These are phyloP conservation scores for Phellopilus nigrolimitatus DNA, from an alignment of 1,284 basidiomycete species.

Conservation along the genomic window DNA sequence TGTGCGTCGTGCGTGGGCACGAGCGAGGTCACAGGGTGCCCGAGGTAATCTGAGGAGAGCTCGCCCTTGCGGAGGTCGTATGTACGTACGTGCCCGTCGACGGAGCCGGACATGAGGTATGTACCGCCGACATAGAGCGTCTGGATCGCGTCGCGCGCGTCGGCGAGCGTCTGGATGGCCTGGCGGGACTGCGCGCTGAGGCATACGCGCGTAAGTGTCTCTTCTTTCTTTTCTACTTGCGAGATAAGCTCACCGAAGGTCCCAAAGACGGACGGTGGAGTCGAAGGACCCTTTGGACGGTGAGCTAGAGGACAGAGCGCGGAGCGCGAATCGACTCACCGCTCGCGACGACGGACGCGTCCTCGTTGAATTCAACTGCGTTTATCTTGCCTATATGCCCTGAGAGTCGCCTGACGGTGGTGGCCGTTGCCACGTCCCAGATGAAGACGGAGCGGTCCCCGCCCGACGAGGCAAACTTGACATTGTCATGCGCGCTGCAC, in stretches of 20 bases:
- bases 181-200: slow-evolving; percentile 70
- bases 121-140: slow-evolving; percentile 62
- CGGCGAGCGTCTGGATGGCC: slow-evolving; percentile 88
- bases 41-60: slow-evolving; percentile 83
- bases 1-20: slow-evolving; percentile 69
- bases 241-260: slow-evolving; percentile 59
- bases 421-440: slow-evolving; percentile 92
- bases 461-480: slow-evolving; percentile 89
- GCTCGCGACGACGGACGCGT: slow-evolving; percentile 80
- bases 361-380: slow-evolving; percentile 84
- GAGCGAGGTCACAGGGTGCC: slow-evolving; percentile 81
- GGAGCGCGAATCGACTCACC: slow-evolving; percentile 44
- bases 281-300: slow-evolving; percentile 72
- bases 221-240: slow-evolving; percentile 8
- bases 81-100: slow-evolving; percentile 87
- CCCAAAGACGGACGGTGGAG: slow-evolving; percentile 85
- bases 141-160: slow-evolving; percentile 88
- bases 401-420: slow-evolving; percentile 74
- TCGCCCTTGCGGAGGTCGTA: slow-evolving; percentile 94
- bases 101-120: slow-evolving; percentile 75
- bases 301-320: slow-evolving; percentile 9
- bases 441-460: slow-evolving; percentile 90
- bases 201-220: not conserved
- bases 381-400: slow-evolving; percentile 92
- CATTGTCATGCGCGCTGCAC: slow-evolving; percentile 86